A percentile compares a stretch with the other conserved stretches of the same genome.
Evolutionary conservation across 2,329 filamentous ascomycete species (phyloP).

Genomic region (Hymenoscyphus occultus): DNA sequence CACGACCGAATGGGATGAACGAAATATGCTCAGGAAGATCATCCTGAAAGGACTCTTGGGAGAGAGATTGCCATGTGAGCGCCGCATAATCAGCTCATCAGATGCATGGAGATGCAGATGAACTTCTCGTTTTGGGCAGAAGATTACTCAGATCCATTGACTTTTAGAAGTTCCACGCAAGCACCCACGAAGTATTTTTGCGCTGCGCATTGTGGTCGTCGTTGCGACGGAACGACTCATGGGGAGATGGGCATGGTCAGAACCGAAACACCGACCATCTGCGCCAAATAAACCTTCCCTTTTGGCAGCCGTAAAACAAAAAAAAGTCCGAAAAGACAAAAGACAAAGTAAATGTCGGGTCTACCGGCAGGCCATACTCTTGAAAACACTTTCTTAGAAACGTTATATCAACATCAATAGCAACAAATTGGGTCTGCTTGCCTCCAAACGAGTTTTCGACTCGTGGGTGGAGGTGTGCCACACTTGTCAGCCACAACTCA

Average conservation of each 20-base stretch:
- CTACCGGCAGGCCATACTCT: neutral
- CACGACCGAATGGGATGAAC: neutral
- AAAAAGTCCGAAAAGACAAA: neutral
- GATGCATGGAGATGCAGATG: constrained; percentile 9
- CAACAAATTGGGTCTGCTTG: neutral
- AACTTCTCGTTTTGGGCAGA: constrained; percentile 5
- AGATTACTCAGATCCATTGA: constrained; percentile 13
- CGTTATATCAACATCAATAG: neutral
- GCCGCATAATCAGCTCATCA: constrained; percentile 3
- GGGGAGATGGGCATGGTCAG: neutral
- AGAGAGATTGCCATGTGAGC: constrained; percentile 6
- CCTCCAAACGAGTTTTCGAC: neutral
- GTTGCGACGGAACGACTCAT: constrained; percentile 4
- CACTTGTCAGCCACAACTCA: constrained; percentile 1
- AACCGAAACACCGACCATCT: neutral
- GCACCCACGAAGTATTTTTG: neutral
- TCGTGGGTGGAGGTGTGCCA: neutral
- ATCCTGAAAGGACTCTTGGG: constrained; percentile 1
- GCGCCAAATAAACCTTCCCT: too few species aligned
- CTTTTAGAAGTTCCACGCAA: neutral
- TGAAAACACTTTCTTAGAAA: neutral
- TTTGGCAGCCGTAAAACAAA: neutral
- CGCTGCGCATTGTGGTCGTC: neutral
- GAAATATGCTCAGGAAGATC: neutral
- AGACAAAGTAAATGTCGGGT: neutral